Evolutionary conservation across 805 yeast genomes (phyloP), one percentile per base, ranked within the genome.

Genomic region (Wickerhamomyces ciferrii): DNA sequence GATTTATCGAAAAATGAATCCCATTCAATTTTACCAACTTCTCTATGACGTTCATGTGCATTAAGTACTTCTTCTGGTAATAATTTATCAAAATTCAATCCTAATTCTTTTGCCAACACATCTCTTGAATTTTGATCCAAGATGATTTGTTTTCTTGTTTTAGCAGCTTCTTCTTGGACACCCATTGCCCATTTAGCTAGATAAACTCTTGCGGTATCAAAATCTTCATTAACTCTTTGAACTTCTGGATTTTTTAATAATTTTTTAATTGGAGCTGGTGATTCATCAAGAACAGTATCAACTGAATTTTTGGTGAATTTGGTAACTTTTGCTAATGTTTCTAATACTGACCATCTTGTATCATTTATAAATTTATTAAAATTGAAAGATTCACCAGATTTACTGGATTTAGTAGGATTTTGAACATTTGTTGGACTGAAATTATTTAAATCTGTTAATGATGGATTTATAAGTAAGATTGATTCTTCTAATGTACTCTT

Each of bases 151-250:
- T 71, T 69, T 49, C 79, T 66, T 49, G 78, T 62, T 49, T 63
- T 76, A 53, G 81, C 90, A 2, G 96, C 94, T 62, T 92, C 96
- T 56, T 90, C 91, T 55, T 92, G 94, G 10, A 94, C 94, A 25
- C 88, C 88, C 55, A 88, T 76, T 0, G 98, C 97, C 98, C 98
- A 94, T 68, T 90, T 91, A 5, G 98, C 98, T 48, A 92, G 71
- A 62, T 89, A 92, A 4, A 90, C 85, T 45, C 91, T 77, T 0
- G 98, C 98, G 43, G 92, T 82, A 59, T 91, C 98, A 61, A 91
- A 94, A 51, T 92, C 98, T 52, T 88, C 87, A 48, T 94, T 87
- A 23, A 92, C 78, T 46, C 75, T 79, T 55, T 75, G 76, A 13
- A 92, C 96, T 56, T 88, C 96, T 0, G 96, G 94, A 52, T 83